Evolutionary conservation across 1,284 basidiomycete species (phyloP), one percentile per base, ranked within the genome.

Genomic region (Veloboletus limbatus): DNA sequence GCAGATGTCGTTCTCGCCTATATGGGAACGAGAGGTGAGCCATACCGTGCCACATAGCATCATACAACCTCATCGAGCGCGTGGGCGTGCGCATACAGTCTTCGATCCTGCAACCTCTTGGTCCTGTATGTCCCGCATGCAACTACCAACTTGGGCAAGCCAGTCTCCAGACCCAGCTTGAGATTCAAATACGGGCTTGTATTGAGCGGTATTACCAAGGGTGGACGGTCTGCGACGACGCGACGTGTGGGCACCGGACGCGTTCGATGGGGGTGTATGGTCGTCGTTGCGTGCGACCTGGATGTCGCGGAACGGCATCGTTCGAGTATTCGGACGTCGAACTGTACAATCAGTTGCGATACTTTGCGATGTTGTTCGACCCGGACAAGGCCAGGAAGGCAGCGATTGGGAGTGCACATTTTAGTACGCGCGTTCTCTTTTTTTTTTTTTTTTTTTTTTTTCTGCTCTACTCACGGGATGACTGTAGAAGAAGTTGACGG

Each of bases 241-340:
- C 81, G 24, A 87, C 84, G 2, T 99, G 97, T 63, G 80, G 81
- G 8, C 78, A 85, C 46, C 77, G 85, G 17, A 94, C 94, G n/a
- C 77, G 94, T 20, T 87, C 84, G 76, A 93, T 97, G 84, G 77
- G 89, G 33, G 92, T 98, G 1, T 97, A 95, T 65, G 92, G 92
- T 8, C 78, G 82, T 35, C 74, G 84, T 40, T 97, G 94, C 63
- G 67, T 94, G 49, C 76, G 76, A 37, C 68, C 69, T 9, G 79
- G 71, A 16, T 97, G 94, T 67, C 73, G 63, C 45, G 90, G 90
- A 0, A 73, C 64, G 5, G 85, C 91, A 39, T 59, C 75, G 13
- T 84, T 90, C 52, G 91, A 94, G 89, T 97, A 95, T 65, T 78
- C 87, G 26, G 93, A 96, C 61, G 71, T 76, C 8, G 76, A 82